Evolutionary conservation across 139 green algal genomes (phyloP), one percentile per base, ranked within the genome.

Genomic region (Chlorella sp.): DNA sequence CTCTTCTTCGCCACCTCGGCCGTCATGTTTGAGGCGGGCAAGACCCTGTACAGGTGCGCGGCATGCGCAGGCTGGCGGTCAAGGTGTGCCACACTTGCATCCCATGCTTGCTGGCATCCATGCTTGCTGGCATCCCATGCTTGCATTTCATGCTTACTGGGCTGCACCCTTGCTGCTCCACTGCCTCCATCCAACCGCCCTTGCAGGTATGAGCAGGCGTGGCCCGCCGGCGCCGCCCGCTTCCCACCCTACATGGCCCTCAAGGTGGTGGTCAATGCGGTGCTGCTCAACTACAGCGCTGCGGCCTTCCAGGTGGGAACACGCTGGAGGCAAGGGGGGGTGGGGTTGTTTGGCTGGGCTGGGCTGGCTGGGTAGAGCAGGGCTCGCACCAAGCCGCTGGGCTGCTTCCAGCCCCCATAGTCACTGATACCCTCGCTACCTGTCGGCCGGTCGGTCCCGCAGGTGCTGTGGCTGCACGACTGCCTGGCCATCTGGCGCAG

Each of bases 201-300:
- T 26, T 60, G 79, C 85, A 83, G 87, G 43, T 94, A 93, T 54
- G 91, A 94, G 81, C 75, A 79, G 32, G 17, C 1, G 30, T 88
- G 89, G 85, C 56, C 73, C 34, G 3, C 26, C 19, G 34, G 58
- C 4, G 56, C 80, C 54, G 73, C 70, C 36, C 75, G 8, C 48
- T 86, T 79, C 54, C 64, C 58, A 7, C 84, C 73, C 2, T 93
- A 85, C 86, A n/a, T 74, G 1, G 34, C 72, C 4, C 20, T 80
- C 58, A 93, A 94, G 84, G 80, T 82, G 43, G 76, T 83, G 30
- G 86, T 86, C 75, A 89, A 87, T 0, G 84, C 86, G 17, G 40
- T 89, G 62, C 62, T 85, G 14, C 87, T 94, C 34, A 89, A 92
- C 65, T 94, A 93, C 75, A 58, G 60, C 58, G 90, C 85, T 32